Conservation (phyloP, 2,329 filamentous ascomycete genomes). For the Venturia effusa region DNA sequence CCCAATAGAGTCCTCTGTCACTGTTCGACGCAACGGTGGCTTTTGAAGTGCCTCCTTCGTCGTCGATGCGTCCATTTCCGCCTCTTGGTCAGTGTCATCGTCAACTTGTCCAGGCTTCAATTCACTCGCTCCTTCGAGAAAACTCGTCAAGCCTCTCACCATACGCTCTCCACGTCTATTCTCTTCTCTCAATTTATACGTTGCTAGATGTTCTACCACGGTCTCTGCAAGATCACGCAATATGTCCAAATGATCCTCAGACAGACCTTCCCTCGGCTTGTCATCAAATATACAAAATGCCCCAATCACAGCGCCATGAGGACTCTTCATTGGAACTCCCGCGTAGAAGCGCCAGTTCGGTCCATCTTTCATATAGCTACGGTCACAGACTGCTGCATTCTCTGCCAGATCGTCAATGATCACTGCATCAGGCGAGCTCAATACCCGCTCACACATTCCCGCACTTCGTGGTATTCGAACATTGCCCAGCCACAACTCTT, state of each 20-base stretch:
- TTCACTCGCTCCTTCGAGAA: constrained; percentile 22
- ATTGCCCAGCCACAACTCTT: constrained; percentile 9
- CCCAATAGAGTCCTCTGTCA: not conserved
- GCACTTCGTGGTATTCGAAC: constrained; percentile 18
- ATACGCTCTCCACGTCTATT: constrained; percentile 13
- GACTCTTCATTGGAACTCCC: constrained; percentile 23
- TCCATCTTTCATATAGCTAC: constrained; percentile 20
- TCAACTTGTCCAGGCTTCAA: constrained; percentile 20
- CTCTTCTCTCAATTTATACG: constrained; percentile 12
- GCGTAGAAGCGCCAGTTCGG: constrained; percentile 22
- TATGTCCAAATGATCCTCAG: constrained; percentile 13
- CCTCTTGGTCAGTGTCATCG: not conserved
- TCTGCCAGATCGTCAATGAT: constrained; percentile 22
- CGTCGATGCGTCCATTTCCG: not conserved
- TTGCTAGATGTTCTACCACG: constrained; percentile 14
- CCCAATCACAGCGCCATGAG: constrained; percentile 22
- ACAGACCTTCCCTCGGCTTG: constrained; percentile 15
- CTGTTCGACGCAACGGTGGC: not conserved
- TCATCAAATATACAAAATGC: constrained; percentile 25
- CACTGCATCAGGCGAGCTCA: constrained; percentile 14
- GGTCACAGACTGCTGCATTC: constrained; percentile 17
- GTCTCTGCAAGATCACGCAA: constrained; percentile 14
- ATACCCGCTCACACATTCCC: constrained; percentile 22
- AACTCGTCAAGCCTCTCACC: constrained; percentile 14
- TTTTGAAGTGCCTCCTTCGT: not conserved